Base-by-base conservation (phyloP, 2,329 filamentous ascomycete species). In the Sporothrix inflata region DNA sequence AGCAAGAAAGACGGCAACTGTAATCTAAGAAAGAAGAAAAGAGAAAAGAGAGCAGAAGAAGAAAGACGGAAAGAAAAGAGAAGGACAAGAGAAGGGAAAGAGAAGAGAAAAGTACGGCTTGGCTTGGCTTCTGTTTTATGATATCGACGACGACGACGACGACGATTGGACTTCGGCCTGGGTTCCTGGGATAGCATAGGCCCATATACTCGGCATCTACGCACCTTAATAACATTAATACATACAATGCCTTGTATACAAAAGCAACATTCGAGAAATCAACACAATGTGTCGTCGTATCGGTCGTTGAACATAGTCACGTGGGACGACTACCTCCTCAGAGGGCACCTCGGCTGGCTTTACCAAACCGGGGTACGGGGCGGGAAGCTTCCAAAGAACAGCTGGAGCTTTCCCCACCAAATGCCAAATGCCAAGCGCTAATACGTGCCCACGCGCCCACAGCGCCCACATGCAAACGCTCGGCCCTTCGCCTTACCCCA, bases 381-480 rank as follows among this genome's bases (percentile, higher is more conserved):
- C 63, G 63, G 63, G 63, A 49, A 49, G 63, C 63, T 49, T n/a
- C 16, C n/a, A 8, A 21, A 16, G n/a, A 42, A 45, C 12, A 45
- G 60, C 38, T 63, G 19, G n/a, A 42, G 60, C 60, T 45, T n/a
- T 27, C 60, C 60, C 38, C 60, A 21, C 60, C 40, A 57, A 57
- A 24, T 53, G 49, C 8, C 49, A 9, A 11, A 14, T 38, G 53
- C 53, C 30, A 57, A 16, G 53, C 27, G 16, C 14, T n/a, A 34
- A 5, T 7, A 19, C 42, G 14, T 16, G 30, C 30, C 42, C 42
- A 1, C 6, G 14, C 14, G 42, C 42, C 42, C 16, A 47, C 42
- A 11, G 5, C 42, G 12, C 42, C 42, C 42, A n/a, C n/a, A n/a
- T n/a, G 12, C 42, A 47, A 16, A 14, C 2, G 30, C 55, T 38